Percentiles rank a stretch among this genome's conserved stretches.
Conservation (phyloP, 1,139 yeast species). For the Taphrina betulina region DNA sequence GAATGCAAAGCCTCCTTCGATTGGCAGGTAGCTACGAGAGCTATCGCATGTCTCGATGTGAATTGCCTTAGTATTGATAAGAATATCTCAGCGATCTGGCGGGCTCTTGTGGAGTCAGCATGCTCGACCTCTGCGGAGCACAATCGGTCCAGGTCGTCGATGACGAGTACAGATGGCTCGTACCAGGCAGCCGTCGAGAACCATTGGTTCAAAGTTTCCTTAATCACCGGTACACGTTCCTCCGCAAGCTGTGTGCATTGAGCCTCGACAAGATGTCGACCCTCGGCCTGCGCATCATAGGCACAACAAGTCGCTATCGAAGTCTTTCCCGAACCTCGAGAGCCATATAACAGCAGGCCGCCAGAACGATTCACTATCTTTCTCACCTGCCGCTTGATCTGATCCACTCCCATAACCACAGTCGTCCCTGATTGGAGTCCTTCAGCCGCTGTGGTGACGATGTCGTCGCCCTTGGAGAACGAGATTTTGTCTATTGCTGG, state of each 20-base stretch:
- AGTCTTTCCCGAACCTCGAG: constrained; percentile 74
- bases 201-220: constrained; percentile 42
- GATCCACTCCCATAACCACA: constrained; percentile 60
- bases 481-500: constrained; percentile 4
- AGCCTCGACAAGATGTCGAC: constrained; percentile 11
- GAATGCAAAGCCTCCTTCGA: constrained; percentile 68
- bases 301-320: not conserved
- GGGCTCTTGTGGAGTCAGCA: constrained; percentile 61
- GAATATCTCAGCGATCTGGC: constrained; percentile 57
- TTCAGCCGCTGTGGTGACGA: not conserved
- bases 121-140: constrained; percentile 68
- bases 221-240: constrained; percentile 4
- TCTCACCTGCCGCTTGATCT: constrained; percentile 49
- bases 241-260: constrained; percentile 13
- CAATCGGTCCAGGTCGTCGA: constrained; percentile 79
- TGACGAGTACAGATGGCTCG: constrained; percentile 68
- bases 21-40: constrained; percentile 58
- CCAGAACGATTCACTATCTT: constrained; percentile 52
- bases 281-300: not conserved
- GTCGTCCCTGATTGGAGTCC: not conserved
- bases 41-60: constrained; percentile 46
- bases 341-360: constrained; percentile 67
- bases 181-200: constrained; percentile 71
- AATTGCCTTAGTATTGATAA: constrained; percentile 47
- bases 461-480: constrained; percentile 35